Base-by-base conservation (phyloP, 176 grass and related monocot genomes). In the Aegilops longissima region DNA sequence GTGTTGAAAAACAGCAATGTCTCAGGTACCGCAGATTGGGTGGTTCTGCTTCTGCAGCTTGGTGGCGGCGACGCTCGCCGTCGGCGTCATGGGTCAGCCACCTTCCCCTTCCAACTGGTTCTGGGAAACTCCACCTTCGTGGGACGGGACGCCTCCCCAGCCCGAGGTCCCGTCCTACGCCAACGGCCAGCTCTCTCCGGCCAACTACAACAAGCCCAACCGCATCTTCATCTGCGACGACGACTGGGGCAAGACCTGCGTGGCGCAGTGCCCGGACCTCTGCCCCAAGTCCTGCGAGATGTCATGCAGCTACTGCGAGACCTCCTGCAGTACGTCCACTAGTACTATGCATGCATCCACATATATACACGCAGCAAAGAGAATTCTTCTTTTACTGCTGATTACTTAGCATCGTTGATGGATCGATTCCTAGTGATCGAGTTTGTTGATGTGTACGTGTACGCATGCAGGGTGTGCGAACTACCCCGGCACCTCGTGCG, bases 401-500 rank as follows among this genome's bases (percentile, higher is more conserved):
- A 49, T 49, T 49, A 49, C 12, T 49, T 14, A 13, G 45, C 45
- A 49, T 49, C 45, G 12, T 14, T 3, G 12, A 44, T 44, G 10
- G 10, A 49, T 49, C 45, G 12, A 49, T 49, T 14, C 13, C 4
- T 49, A 49, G 45, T 5, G 33, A 34, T 34, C 33, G 45, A 49
- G 45, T 49, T 49, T 49, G 45, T 49, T 49, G 12, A 49, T 49
- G 12, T 14, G 34, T 35, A 34, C 33, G 45, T 14, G 45, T 14
- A 49, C 12, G 12, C 45, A 49, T 49, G 45, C 45, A 49, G 45
- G n/a, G 11, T 74, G 71, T 27, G n/a, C 27, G 11, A 6, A 4
- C 2, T 77, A 83, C 44, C 87, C 90, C 0, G 87, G 88, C 66
- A 82, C 54, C 0, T 62, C 91, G 5, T 95, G 93, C 33, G 90